These are phyloP conservation scores for Penicillium sp. DNA, from an alignment of 2,329 filamentous ascomycete genomes.

Conservation along the genomic window DNA sequence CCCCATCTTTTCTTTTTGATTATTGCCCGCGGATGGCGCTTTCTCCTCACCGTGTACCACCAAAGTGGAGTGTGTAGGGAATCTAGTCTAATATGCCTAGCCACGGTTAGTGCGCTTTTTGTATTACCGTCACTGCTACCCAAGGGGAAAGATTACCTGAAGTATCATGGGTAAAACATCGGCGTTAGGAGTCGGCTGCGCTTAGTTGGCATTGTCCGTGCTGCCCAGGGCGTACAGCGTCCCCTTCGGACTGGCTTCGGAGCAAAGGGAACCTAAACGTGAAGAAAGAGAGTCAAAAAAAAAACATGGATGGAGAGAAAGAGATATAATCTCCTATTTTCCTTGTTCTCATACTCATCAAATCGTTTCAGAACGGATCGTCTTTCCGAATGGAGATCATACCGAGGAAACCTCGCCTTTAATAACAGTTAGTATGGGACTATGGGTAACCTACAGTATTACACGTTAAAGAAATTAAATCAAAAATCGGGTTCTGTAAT, in stretches of 20 bases:
- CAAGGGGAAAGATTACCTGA: not conserved
- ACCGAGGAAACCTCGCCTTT: not conserved
- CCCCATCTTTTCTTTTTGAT: slow-evolving; percentile 9
- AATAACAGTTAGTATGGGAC: not conserved
- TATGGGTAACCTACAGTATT: not conserved
- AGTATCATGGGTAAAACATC: not conserved
- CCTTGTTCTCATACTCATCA: not conserved
- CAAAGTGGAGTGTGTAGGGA: not conserved
- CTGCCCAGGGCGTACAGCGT: slow-evolving; percentile 10
- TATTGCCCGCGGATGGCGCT: slow-evolving; percentile 2
- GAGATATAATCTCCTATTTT: not conserved
- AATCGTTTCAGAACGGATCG: slow-evolving; percentile 4
- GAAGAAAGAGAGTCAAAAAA: not conserved
- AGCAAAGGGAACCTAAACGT: not conserved
- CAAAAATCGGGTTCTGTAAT: not conserved
- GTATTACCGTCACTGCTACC: not conserved
- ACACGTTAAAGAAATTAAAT: not conserved
- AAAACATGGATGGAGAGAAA: not conserved
- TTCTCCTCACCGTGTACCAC: not conserved
- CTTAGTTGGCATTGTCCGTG: slow-evolving; percentile 5
- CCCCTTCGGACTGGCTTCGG: slow-evolving; percentile 8
- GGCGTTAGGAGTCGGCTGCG: slow-evolving; percentile 11
- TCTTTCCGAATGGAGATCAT: slow-evolving; percentile 6
- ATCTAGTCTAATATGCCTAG: not conserved
- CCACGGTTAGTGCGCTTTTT: not conserved